A percentile compares a stretch with the other conserved stretches of the same genome.
These are phyloP conservation scores for Naegleria fowleri DNA, from an alignment of 208 protist genomes.

Conservation along the genomic window DNA sequence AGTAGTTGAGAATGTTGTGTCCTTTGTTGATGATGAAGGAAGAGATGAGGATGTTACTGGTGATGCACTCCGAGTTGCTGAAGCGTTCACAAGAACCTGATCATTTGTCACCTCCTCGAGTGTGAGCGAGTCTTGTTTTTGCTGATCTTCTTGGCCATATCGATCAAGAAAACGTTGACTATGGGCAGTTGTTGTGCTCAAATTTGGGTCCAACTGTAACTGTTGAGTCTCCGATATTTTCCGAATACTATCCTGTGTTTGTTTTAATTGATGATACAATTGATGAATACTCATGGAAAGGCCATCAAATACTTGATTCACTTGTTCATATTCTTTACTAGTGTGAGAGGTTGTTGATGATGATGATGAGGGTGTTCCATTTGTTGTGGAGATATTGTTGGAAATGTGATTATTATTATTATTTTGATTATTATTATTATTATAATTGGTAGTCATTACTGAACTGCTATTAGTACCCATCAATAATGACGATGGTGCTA, in stretches of 20 bases:
- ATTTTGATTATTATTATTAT: no score
- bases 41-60: not conserved
- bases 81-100: not conserved
- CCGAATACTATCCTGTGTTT: not conserved
- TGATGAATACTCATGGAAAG: not conserved
- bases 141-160: not conserved
- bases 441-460: no score
- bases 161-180: not conserved
- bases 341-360: no score
- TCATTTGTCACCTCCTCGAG: not conserved
- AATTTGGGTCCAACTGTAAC: not conserved
- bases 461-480: no score
- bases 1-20: not conserved
- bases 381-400: no score
- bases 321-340: not conserved
- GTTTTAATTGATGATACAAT: slow-evolving; percentile 9
- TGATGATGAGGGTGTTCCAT: no score
- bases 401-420: no score
- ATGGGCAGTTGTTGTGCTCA: not conserved
- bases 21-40: not conserved
- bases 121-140: not conserved
- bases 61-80: not conserved
- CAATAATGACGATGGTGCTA: no score
- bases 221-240: not conserved
- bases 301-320: not conserved